Evolutionary conservation across 768 basidiomycete genomes (phyloP).

Genomic region (Trametes cinnabarina): DNA sequence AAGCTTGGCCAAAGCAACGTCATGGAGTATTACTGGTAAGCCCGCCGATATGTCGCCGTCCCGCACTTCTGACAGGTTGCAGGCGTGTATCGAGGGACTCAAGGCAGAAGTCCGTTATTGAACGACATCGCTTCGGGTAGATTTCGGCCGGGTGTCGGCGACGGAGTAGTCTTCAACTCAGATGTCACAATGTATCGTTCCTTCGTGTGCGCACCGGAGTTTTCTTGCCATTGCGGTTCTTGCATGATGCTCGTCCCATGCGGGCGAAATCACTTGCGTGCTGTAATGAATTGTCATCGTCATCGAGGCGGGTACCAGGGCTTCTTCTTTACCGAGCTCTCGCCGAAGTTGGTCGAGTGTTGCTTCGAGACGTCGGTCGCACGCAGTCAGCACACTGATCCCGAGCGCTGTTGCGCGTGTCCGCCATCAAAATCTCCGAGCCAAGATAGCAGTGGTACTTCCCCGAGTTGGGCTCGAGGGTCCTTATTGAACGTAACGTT

Average conservation of each 20-base stretch:
- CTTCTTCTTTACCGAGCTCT: neutral
- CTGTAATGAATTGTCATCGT: conserved; percentile 4
- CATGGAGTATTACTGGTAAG: conserved; percentile 94
- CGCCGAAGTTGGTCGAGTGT: neutral
- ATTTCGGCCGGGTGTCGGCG: conserved; percentile 15
- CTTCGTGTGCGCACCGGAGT: neutral
- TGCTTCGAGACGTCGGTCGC: neutral
- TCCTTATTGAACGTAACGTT: neutral
- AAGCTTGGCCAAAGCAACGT: conserved; percentile 87
- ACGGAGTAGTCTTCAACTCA: neutral
- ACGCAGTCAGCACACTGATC: neutral
- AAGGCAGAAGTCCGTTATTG: conserved; percentile 77
- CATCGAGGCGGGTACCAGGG: neutral
- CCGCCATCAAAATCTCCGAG: neutral
- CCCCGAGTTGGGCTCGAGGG: neutral
- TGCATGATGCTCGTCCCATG: neutral
- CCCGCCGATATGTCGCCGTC: neutral
- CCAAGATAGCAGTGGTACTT: neutral
- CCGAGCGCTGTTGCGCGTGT: neutral
- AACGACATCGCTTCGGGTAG: conserved; percentile 65
- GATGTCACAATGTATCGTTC: conserved; percentile 5
- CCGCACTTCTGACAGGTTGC: neutral
- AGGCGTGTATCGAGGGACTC: conserved; percentile 70
- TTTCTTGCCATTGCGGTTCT: neutral
- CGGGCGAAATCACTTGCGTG: conserved; percentile 1